A percentile compares a stretch with the other conserved stretches of the same genome.
These are phyloP conservation scores for Trametes hirsuta DNA, from an alignment of 1,284 basidiomycete species.

Conservation along the genomic window DNA sequence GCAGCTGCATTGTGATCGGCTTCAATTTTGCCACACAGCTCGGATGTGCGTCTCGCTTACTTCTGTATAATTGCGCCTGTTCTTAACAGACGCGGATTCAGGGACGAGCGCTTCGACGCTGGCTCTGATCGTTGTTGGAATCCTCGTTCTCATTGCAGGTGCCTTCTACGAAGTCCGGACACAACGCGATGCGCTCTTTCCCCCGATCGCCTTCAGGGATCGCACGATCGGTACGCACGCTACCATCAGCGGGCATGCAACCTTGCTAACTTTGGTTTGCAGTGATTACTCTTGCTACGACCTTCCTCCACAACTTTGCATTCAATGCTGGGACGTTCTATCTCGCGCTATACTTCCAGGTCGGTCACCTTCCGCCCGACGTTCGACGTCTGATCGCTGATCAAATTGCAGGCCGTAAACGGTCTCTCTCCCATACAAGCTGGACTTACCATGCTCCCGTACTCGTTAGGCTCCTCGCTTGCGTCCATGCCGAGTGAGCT, in stretches of 20 bases:
- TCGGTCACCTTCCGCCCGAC: conserved; percentile 32
- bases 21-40: conserved; percentile 71
- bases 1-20: conserved; percentile 71
- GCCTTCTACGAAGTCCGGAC: conserved; percentile 69
- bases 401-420: conserved; percentile 57
- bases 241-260: conserved; percentile 13
- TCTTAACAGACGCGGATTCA: conserved; percentile 34
- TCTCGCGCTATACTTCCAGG: conserved; percentile 80
- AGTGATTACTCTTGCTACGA: conserved; percentile 69
- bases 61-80: conserved; percentile 3
- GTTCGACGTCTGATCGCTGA: conserved; percentile 18
- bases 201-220: conserved; percentile 61
- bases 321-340: conserved; percentile 85
- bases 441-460: conserved; percentile 74
- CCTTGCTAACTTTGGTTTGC: conserved; percentile 27
- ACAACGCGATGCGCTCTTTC: conserved; percentile 71
- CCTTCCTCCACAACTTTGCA: conserved; percentile 78
- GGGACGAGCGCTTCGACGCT: conserved; percentile 67
- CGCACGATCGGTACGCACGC: conserved; percentile 54
- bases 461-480: conserved; percentile 78
- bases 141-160: conserved; percentile 55
- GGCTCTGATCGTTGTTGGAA: conserved; percentile 58
- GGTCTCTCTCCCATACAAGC: conserved; percentile 67
- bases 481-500: conserved; percentile 67
- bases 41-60: conserved; percentile 58